Conservation (phyloP, 768 basidiomycete species). For the Amanita pseudoporphyria region DNA sequence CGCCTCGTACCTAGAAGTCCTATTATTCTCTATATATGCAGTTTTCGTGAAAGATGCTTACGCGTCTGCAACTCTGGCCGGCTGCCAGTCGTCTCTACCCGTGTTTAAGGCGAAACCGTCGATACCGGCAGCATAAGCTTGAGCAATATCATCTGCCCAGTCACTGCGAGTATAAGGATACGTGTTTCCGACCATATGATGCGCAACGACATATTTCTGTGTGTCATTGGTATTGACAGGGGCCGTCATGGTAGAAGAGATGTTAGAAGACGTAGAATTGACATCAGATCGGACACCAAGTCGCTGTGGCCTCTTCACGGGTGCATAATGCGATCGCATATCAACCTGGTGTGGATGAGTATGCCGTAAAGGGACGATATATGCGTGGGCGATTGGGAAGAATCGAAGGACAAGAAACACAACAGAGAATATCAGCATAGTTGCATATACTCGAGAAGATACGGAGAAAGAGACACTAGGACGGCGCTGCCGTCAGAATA, state of each 20-base stretch:
- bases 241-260: too few relatives aligned
- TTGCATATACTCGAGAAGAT: too few relatives aligned
- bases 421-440: too few relatives aligned
- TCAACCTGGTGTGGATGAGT: too few relatives aligned
- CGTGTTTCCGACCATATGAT: slow-evolving; percentile 60
- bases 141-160: slow-evolving; percentile 40
- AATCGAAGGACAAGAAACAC: too few relatives aligned
- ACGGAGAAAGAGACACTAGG: too few relatives aligned
- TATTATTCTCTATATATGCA: slow-evolving; percentile 4
- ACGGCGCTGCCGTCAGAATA: not conserved
- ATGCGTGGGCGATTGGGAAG: too few relatives aligned
- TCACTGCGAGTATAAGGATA: slow-evolving; percentile 46
- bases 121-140: slow-evolving; percentile 49
- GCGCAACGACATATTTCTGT: slow-evolving; percentile 43
- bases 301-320: too few relatives aligned
- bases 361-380: too few relatives aligned
- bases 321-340: too few relatives aligned
- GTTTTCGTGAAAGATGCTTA: slow-evolving; percentile 23
- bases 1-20: slow-evolving; percentile 38
- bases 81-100: slow-evolving; percentile 56
- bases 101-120: slow-evolving; percentile 69
- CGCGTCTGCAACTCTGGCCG: slow-evolving; percentile 52
- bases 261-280: slow-evolving; percentile 11
- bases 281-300: slow-evolving; percentile 2
- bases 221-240: slow-evolving; percentile 6